A percentile compares a stretch with the other conserved stretches of the same genome.
These are phyloP conservation scores for Ophiosphaerella korrae DNA, from an alignment of 2,329 filamentous ascomycete species.

Conservation along the genomic window DNA sequence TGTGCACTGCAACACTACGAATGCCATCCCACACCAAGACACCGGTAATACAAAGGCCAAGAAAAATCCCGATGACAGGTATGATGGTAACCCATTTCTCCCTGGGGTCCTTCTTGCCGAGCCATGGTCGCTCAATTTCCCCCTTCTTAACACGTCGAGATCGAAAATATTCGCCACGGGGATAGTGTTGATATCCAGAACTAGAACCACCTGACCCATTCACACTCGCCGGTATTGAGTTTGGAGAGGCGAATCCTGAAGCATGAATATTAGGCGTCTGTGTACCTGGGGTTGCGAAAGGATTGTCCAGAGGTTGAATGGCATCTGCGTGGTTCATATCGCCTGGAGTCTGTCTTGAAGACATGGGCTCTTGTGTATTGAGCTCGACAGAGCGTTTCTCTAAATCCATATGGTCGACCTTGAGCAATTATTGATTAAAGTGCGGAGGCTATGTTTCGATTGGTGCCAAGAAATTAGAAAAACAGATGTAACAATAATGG, in stretches of 20 bases:
- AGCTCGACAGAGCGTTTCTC: not conserved
- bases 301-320: constrained; percentile 8
- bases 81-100: constrained; percentile 89
- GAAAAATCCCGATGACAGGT: constrained; percentile 70
- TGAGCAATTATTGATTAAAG: not conserved
- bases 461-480: not conserved
- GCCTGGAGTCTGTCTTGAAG: constrained; percentile 5
- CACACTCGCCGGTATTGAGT: constrained; percentile 12
- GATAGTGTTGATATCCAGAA: constrained; percentile 13
- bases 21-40: constrained; percentile 79
- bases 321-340: constrained; percentile 11
- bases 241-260: constrained; percentile 7
- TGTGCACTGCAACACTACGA: constrained; percentile 72
- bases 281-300: constrained; percentile 19
- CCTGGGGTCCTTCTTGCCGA: constrained; percentile 72
- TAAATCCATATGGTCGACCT: not conserved
- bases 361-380: constrained; percentile 1
- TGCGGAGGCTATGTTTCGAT: not conserved
- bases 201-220: constrained; percentile 6
- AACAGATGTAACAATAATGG: not conserved
- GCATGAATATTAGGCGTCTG: constrained; percentile 13
- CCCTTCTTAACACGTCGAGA: constrained; percentile 74
- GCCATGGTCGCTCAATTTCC: constrained; percentile 77
- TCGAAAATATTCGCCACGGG: constrained; percentile 61
- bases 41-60: constrained; percentile 71